Evolutionary conservation across 148 eudicot genomes (phyloP).

Genomic region (Vaccinium darrowii): DNA sequence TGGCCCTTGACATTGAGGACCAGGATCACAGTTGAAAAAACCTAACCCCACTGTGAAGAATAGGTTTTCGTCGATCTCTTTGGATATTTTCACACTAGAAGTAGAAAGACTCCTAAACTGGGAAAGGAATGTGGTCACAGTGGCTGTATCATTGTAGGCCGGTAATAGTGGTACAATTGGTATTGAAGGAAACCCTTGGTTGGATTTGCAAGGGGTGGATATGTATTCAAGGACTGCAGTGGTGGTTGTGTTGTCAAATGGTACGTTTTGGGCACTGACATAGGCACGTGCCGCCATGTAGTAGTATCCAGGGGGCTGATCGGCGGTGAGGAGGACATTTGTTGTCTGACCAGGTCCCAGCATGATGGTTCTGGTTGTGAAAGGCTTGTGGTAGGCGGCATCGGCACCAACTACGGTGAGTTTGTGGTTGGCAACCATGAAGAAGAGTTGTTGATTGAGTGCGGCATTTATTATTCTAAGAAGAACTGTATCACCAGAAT

Average conservation of each 20-base stretch:
- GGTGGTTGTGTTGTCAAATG: conserved; percentile 88
- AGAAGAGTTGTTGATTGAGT: conserved; percentile 90
- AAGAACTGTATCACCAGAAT: conserved; percentile 60
- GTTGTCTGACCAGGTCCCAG: conserved; percentile 96
- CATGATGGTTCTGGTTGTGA: conserved; percentile 64
- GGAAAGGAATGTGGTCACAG: conserved; percentile 57
- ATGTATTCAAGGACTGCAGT: conserved; percentile 79
- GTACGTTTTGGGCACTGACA: conserved; percentile 48
- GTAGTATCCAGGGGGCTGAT: conserved; percentile 66
- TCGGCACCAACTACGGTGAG: conserved; percentile 80
- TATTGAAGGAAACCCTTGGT: conserved; percentile 25
- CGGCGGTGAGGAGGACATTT: conserved; percentile 62
- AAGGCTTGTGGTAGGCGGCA: conserved; percentile 68
- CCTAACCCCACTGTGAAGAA: conserved; percentile 80
- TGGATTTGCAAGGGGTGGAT: conserved; percentile 24
- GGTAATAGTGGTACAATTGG: conserved; percentile 65
- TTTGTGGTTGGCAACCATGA: conserved; percentile 72
- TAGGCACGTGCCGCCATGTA: conserved; percentile 88
- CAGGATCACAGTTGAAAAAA: conserved; percentile 55
- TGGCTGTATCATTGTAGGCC: conserved; percentile 71
- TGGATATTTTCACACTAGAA: conserved; percentile 53
- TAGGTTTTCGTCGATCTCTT: conserved; percentile 52
- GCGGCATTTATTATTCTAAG: conserved; percentile 90
- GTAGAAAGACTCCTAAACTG: conserved; percentile 46
- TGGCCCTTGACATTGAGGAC: conserved; percentile 72